Evolutionary conservation across 306 rosid species (phyloP).

Genomic region (Rosa lucieae): DNA sequence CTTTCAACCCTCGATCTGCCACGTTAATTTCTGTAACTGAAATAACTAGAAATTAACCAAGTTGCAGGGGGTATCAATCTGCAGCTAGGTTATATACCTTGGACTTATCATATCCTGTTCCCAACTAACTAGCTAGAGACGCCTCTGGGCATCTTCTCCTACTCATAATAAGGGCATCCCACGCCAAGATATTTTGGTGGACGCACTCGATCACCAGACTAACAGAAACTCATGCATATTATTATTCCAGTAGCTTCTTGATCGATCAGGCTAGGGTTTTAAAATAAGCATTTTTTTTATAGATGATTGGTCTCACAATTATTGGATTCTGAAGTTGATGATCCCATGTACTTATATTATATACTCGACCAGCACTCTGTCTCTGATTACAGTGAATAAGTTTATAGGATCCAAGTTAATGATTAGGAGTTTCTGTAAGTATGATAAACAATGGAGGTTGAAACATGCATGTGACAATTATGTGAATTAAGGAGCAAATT

Average conservation of each 20-base stretch:
- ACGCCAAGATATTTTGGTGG: neutral
- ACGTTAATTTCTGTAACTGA: conserved; percentile 36
- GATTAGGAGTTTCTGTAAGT: conserved; percentile 38
- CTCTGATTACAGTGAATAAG: conserved; percentile 19
- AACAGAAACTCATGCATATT: neutral
- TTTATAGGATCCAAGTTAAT: conserved; percentile 49
- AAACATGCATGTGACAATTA: conserved; percentile 47
- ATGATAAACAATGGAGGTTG: conserved; percentile 36
- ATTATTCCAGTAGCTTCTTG: neutral
- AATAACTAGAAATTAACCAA: conserved; percentile 41
- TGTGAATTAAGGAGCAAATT: conserved; percentile 20
- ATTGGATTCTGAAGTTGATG: conserved; percentile 8
- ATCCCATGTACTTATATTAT: neutral
- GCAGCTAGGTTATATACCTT: neutral
- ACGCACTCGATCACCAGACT: neutral
- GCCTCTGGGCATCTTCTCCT: neutral
- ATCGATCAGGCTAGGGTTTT: neutral
- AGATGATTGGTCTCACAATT: neutral
- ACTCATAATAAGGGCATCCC: neutral
- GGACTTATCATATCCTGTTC: neutral
- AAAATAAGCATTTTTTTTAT: neutral
- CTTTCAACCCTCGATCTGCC: conserved; percentile 7
- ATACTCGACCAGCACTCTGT: neutral
- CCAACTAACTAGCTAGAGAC: neutral
- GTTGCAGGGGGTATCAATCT: conserved; percentile 16